Evolutionary conservation across 805 yeast genomes (phyloP).

Genomic region (Candida corydali): DNA sequence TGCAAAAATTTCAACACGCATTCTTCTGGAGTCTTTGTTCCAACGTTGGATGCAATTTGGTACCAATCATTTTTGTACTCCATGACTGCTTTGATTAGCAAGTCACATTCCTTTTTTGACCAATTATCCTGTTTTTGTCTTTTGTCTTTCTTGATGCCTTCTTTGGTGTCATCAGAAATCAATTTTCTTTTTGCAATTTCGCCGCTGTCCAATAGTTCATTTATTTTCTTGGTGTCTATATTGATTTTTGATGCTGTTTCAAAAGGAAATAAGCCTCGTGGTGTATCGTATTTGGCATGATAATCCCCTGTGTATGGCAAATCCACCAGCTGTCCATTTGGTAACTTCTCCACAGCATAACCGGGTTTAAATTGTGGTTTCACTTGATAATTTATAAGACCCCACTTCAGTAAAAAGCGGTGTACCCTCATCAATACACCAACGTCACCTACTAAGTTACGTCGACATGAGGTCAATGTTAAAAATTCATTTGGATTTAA

Average conservation of each 20-base stretch:
- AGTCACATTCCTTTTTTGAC: conserved; percentile 61
- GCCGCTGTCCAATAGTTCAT: conserved; percentile 18
- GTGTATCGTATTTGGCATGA: conserved; percentile 78
- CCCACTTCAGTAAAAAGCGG: conserved; percentile 85
- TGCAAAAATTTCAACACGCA: conserved; percentile 77
- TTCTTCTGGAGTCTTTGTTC: conserved; percentile 64
- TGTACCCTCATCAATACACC: conserved; percentile 84
- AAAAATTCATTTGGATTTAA: conserved; percentile 86
- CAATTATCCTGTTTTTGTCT: conserved; percentile 45
- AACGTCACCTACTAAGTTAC: conserved; percentile 88
- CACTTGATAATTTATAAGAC: conserved; percentile 88
- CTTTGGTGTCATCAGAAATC: conserved; percentile 1
- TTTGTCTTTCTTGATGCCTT: conserved; percentile 1
- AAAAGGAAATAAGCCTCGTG: conserved; percentile 89
- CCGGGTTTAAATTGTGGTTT: conserved; percentile 72
- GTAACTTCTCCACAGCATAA: conserved; percentile 48
- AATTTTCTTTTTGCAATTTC: conserved; percentile 8
- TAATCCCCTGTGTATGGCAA: conserved; percentile 77
- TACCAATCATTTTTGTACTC: conserved; percentile 75
- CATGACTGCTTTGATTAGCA: conserved; percentile 59
- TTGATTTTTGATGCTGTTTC: conserved; percentile 74
- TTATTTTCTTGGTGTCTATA: conserved; percentile 34
- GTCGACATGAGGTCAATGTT: conserved; percentile 85
- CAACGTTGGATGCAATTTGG: conserved; percentile 61
- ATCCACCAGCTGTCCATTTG: conserved; percentile 39